Evolutionary conservation across 768 basidiomycete species (phyloP), one percentile per base, ranked within the genome.

Genomic region (Butyriboletus loyo): DNA sequence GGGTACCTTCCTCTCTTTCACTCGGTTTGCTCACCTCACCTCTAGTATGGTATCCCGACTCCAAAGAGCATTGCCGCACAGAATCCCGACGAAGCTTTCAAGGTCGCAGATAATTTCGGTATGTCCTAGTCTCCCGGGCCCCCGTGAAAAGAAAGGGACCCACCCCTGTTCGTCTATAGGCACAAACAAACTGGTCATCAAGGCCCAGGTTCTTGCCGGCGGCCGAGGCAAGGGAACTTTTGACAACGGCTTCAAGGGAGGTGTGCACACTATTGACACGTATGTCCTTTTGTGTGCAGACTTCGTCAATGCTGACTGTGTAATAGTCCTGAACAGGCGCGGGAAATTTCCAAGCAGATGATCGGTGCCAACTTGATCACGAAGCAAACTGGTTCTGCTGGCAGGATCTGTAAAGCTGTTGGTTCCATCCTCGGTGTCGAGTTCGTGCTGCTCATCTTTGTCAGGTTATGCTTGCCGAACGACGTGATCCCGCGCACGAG

Each of bases 141-240:
- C 41, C 32, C 49, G 43, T 31, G 24, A 28, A 31, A 48, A n/a
- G 42, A 46, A 21, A 1, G 40, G 2, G 4, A n/a, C n/a, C n/a
- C n/a, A n/a, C n/a, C n/a, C n/a, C n/a, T 49, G 47, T 44, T 52
- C 37, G 44, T 40, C 3, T 35, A 34, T 65, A 96, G 92, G 84
- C 56, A 76, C 77, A 30, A 77, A 87, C 50, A 82, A 83, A 56
- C 85, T 96, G 47, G 96, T 99, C 31, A 95, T 99, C 73, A 98
- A 98, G 75, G 97, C 97, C 35, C 97, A 99, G 71, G 97, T 99
- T 7, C 87, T 99, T 50, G 97, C 97, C 58, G 97, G 97, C 64
- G 97, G 97, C 57, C 86, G 97, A 66, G 97, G 97, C 63, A 98
- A 98, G 81, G 97, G 97, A 35, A 87, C 87, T 63, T 99, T 99